Conservation (phyloP, 768 basidiomycete genomes). For the Mycena sanguinolenta region DNA sequence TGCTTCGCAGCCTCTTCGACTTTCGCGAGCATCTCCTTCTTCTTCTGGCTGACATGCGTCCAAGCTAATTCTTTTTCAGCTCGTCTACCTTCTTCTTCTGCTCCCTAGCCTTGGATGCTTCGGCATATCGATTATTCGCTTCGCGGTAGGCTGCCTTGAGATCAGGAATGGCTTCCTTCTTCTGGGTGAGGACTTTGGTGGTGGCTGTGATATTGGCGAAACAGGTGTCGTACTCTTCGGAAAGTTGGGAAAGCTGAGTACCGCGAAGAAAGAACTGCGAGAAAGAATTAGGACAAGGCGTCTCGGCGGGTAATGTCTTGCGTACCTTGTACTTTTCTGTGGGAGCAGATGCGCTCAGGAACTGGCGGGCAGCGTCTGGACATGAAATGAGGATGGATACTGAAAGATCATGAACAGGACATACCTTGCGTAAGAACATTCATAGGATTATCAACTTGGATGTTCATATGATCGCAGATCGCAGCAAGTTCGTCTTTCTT, state of each 20-base stretch:
- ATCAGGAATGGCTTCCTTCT: constrained; percentile 85
- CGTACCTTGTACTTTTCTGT: constrained; percentile 90
- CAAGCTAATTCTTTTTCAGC: constrained; percentile 88
- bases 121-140: constrained; percentile 71
- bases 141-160: constrained; percentile 71
- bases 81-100: constrained; percentile 77
- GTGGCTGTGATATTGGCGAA: constrained; percentile 80
- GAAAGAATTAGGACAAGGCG: constrained; percentile 14
- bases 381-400: neutral
- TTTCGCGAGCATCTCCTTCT: constrained; percentile 64
- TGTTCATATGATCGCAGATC: constrained; percentile 96
- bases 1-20: constrained; percentile 52
- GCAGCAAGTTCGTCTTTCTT: constrained; percentile 89
- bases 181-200: constrained; percentile 72
- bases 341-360: constrained; percentile 85
- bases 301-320: neutral
- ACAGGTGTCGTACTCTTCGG: constrained; percentile 87
- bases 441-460: constrained; percentile 97
- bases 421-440: constrained; percentile 91
- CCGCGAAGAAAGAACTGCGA: constrained; percentile 93
- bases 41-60: constrained; percentile 84
- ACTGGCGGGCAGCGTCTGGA: constrained; percentile 78
- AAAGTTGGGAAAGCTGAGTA: constrained; percentile 90
- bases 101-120: constrained; percentile 81
- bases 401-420: constrained; percentile 5